Evolutionary conservation across 176 grass and related monocot species (phyloP).

Genomic region (Aegilops umbellulata): DNA sequence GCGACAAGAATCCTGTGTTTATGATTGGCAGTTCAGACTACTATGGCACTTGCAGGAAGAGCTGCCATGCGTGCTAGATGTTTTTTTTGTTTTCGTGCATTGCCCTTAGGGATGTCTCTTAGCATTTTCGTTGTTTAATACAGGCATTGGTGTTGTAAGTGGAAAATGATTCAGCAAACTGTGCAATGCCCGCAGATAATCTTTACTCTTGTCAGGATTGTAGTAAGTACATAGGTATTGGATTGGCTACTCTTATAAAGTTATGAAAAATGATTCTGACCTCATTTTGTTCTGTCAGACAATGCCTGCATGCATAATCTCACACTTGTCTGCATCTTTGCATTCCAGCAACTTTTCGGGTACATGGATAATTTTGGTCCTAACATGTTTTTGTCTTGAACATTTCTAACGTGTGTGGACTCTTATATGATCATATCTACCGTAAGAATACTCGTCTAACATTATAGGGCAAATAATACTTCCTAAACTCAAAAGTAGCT

Average conservation of each 20-base stretch:
- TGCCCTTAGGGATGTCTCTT: background rate
- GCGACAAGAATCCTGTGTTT: slow-evolving; percentile 68
- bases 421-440: too few species aligned
- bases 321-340: background rate
- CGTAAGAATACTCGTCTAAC: too few species aligned
- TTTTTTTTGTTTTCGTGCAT: background rate
- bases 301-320: background rate
- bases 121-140: slow-evolving; percentile 3
- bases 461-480: too few species aligned
- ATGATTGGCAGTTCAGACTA: slow-evolving; percentile 85
- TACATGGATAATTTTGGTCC: background rate
- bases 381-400: background rate
- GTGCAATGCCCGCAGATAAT: background rate
- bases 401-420: background rate
- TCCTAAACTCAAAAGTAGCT: too few species aligned
- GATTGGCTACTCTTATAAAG: background rate
- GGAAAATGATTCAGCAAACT: slow-evolving; percentile 15
- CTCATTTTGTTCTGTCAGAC: background rate
- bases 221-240: background rate
- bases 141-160: slow-evolving; percentile 19
- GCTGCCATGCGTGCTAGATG: slow-evolving; percentile 61
- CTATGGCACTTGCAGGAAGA: slow-evolving; percentile 81
- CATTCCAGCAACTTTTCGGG: background rate
- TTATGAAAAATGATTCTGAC: background rate
- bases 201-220: background rate